phyloP scores from a whole-genome alignment of 345 rosid genomes.

The Acer yangbiense region DNA sequence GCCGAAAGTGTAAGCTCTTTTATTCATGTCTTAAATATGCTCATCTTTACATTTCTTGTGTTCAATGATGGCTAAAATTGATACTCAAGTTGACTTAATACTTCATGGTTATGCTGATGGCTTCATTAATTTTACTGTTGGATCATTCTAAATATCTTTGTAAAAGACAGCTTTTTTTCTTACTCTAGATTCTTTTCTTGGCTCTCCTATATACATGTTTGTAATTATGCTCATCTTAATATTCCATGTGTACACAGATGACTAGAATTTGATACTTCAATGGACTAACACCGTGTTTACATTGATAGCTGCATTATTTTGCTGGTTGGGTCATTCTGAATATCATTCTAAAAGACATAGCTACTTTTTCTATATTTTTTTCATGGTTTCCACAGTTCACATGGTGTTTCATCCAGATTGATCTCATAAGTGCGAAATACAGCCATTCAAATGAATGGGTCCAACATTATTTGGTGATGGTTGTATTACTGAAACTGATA shows the following conservation, averaged over 20 bases:
- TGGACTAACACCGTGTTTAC: neutral
- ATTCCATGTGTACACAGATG: neutral
- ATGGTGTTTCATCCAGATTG: constrained; percentile 1
- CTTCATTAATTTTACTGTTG: neutral
- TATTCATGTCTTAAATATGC: constrained; percentile 6
- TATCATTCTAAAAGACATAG: neutral
- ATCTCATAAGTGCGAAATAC: neutral
- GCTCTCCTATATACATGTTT: neutral
- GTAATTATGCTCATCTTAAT: neutral
- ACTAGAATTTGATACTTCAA: neutral
- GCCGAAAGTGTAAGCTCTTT: constrained; percentile 60
- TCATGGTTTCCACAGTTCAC: neutral
- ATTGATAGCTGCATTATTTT: neutral
- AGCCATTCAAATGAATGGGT: constrained; percentile 10
- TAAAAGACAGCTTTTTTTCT: neutral
- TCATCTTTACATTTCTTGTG: neutral
- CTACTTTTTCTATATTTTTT: neutral
- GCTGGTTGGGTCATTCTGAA: neutral
- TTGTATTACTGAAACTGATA: constrained; percentile 1
- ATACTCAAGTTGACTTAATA: neutral
- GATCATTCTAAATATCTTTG: neutral
- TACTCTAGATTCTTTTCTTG: neutral
- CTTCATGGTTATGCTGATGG: neutral
- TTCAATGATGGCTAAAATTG: neutral
- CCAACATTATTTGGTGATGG: neutral